A percentile compares a stretch with the other conserved stretches of the same genome.
phyloP scores from a whole-genome alignment of 768 basidiomycete species.

The Pleurotus citrinopileatus region DNA sequence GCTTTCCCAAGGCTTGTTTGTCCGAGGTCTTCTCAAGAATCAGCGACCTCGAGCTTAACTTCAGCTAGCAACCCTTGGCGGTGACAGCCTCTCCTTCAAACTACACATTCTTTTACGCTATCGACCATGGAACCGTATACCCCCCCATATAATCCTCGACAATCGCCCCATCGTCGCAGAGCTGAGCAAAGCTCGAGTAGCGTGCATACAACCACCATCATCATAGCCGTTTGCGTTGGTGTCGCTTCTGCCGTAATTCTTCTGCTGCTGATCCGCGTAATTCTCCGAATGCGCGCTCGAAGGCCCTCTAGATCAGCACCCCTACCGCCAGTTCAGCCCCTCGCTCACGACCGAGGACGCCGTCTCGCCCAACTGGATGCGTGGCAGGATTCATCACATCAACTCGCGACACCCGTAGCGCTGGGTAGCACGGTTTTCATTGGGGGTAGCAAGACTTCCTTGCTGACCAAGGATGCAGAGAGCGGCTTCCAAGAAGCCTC shows the following conservation, averaged over 20 bases:
- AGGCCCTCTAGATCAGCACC: conserved; percentile 34
- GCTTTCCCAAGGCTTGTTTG: too few relatives aligned
- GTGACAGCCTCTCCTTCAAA: conserved; percentile 6
- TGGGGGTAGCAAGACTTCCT: conserved; percentile 31
- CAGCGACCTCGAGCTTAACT: neutral
- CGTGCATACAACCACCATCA: conserved; percentile 42
- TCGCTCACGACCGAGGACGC: conserved; percentile 58
- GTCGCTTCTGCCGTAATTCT: conserved; percentile 38
- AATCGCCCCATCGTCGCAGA: conserved; percentile 4
- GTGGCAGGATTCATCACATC: conserved; percentile 16
- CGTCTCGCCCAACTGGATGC: conserved; percentile 39
- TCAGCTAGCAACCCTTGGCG: neutral
- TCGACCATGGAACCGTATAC: neutral
- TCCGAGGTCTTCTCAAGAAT: conserved; percentile 4
- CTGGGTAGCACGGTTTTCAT: conserved; percentile 16
- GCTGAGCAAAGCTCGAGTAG: conserved; percentile 18
- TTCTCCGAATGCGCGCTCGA: conserved; percentile 30
- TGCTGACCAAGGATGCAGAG: conserved; percentile 22
- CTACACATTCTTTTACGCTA: neutral
- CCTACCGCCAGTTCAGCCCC: conserved; percentile 62
- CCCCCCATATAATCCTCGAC: conserved; percentile 9
- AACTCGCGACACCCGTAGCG: conserved; percentile 21
- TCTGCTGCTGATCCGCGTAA: conserved; percentile 32
- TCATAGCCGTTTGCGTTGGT: conserved; percentile 43
- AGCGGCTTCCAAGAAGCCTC: conserved; percentile 14